Evolutionary conservation across 2,329 filamentous ascomycete genomes (phyloP).

Genomic region (Albophoma yamanashiensis): DNA sequence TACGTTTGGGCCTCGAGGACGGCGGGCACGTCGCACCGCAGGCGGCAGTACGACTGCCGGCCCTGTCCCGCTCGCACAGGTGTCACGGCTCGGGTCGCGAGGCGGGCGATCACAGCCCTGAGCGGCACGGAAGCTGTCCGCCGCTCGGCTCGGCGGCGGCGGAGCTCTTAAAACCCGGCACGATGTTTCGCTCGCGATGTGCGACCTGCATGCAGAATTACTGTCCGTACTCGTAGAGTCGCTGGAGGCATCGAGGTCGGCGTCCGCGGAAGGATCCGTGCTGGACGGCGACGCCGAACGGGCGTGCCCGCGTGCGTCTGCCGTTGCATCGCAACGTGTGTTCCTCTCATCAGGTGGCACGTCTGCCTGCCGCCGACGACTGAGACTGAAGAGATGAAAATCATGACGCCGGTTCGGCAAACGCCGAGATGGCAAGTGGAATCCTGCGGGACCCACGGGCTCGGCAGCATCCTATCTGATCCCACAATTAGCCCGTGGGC

Average conservation of each 20-base stretch:
- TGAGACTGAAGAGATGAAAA: neutral
- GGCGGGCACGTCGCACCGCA: constrained; percentile 1
- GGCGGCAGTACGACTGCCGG: neutral
- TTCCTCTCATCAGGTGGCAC: too few species aligned
- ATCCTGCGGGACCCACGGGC: neutral
- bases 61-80: neutral
- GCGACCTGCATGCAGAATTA: neutral
- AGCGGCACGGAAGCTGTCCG: neutral
- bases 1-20: neutral
- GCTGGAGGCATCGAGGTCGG: neutral
- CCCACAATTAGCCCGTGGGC: neutral
- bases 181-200: neutral
- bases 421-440: neutral
- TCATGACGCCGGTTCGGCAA: neutral
- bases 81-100: neutral
- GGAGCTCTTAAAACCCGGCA: neutral
- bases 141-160: neutral
- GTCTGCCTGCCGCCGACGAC: neutral
- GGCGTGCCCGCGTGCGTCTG: neutral
- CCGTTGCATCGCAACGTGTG: neutral
- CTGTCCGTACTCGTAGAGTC: neutral
- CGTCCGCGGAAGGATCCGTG: neutral
- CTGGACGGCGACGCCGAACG: neutral
- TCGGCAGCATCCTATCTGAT: neutral
- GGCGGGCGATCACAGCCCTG: neutral